Base-by-base conservation (phyloP, 805 yeast genomes). In the Ogataea paradorogensis region DNA sequence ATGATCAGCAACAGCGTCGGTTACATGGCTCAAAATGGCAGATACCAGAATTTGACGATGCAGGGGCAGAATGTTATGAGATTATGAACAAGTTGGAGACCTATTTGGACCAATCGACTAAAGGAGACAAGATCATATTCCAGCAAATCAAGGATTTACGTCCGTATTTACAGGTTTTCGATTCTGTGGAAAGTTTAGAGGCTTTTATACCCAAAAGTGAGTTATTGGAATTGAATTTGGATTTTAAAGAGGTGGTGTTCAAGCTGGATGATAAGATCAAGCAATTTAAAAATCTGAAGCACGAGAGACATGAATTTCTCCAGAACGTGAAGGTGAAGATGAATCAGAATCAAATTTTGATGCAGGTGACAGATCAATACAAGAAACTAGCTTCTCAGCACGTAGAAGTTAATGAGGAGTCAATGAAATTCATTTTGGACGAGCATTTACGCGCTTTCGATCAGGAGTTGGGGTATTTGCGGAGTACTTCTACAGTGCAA, bases 1-100 rank as follows among this genome's bases (percentile, higher is more conserved):
- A 81, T 32, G 89, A 86, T 52, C 67, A 66, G 1, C 46, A 69
- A 13, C 55, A 82, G 55, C 59, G 79, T 32, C 44, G 56, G n/a
- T 61, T 70, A 24, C 73, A 73, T 43, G 89, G 88, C 1, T 58
- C 74, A 0, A 58, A 59, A 23, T 84, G 90, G 90, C 67, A 52
- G 0, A 58, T 88, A 16, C 54, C 61, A 0, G 49, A 66, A 0
- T 75, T 89, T 1, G 49, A 54, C 9, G 70, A 59, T 3, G 75
- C 78, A 1, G 71, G 73, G 8, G 47, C 56, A 0, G 66, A 62
- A 1, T 57, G 74, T 4, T 47, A 61, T 32, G 58, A 60, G 3
- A 71, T 71, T 34, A 53, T 80, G 1, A 52, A 55, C 2, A 70
- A 70, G 15, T 64, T 82, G 55, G 67, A 67, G 23, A 56, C 52